Base-by-base conservation (phyloP, 2,329 filamentous ascomycete genomes). In the Phialemonium atrogriseum region DNA sequence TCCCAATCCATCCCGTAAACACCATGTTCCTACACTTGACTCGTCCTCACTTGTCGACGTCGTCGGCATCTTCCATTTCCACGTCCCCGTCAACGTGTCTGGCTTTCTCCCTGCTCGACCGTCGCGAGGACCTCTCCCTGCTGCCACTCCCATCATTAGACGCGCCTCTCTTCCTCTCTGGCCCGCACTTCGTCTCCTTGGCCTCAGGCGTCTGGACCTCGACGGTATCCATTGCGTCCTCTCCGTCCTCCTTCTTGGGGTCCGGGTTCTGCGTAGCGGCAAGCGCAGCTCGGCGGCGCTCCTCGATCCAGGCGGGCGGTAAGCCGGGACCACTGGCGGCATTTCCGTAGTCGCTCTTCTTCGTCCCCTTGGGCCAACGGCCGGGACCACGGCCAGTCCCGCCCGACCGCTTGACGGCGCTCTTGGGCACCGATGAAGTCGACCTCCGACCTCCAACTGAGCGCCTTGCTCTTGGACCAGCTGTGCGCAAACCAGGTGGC, bases 321-420 rank as follows among this genome's bases (percentile, higher is more conserved):
- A 80, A 55, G 3, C 76, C 76, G 3, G 76, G 76, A 1, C 75
- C 76, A 43, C 75, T 79, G 20, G 73, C 71, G 1, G 76, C 76
- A 39, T 79, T 79, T 0, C 75, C 75, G 35, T 80, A 80, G 45
- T 80, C 76, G 23, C 70, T 70, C 50, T 80, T 80, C 53, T 78
- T 80, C 0, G 75, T 79, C 5, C 76, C 76, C 48, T 80, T 80
- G 1, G 76, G 76, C 73, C 74, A 80, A 24, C 76, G 65, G 0
- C 76, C 76, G 1, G 76, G 76, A 0, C 76, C 76, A 31, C 76
- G 67, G 3, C 76, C 76, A 1, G 76, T 80, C 4, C 76, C 75
- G 3, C 76, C 74, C 5, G 66, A 60, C 26, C 72, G 62, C 31
- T 70, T 65, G 37, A 49, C 56, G 29, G 50, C 57, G 33, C 55